Conservation (phyloP, 73 alveolate genomes). For the Halteria grandinella region DNA sequence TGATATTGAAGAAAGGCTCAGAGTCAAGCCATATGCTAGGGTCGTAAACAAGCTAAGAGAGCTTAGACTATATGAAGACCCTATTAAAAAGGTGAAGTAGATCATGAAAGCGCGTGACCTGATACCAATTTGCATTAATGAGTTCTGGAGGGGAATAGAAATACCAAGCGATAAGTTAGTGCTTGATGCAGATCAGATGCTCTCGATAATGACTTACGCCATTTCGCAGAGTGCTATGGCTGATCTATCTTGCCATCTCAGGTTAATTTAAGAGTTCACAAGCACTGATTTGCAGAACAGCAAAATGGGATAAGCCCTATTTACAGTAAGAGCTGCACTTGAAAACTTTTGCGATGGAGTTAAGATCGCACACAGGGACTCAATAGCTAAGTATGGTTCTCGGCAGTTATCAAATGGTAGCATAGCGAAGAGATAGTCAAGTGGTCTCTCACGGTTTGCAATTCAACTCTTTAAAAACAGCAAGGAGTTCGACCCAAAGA, state of each 20-base stretch:
- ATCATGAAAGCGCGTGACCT: constrained; percentile 14
- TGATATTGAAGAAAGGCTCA: constrained; percentile 10
- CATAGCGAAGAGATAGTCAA: no score
- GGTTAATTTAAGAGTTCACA: constrained; percentile 39
- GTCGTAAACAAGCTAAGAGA: not conserved
- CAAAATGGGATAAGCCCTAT: constrained; percentile 33
- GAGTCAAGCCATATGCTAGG: not conserved
- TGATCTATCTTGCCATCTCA: constrained; percentile 32
- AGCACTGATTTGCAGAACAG: constrained; percentile 33
- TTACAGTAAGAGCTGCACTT: constrained; percentile 40
- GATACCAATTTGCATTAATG: constrained; percentile 41
- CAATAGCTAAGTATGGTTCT: no score
- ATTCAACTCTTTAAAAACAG: no score
- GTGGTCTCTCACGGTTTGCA: no score
- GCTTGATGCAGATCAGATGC: constrained; percentile 48
- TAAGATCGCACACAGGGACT: no score
- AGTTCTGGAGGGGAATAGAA: constrained; percentile 38
- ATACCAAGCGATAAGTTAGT: constrained; percentile 6
- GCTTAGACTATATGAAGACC: constrained; percentile 7
- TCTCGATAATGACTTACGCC: constrained; percentile 19
- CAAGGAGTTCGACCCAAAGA: no score
- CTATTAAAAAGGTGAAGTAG: not conserved
- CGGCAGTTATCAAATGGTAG: no score
- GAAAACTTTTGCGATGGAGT: constrained; percentile 34
- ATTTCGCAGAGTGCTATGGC: not conserved